Evolutionary conservation across 1,284 basidiomycete species (phyloP).

Genomic region (Moesziomyces parantarcticus): DNA sequence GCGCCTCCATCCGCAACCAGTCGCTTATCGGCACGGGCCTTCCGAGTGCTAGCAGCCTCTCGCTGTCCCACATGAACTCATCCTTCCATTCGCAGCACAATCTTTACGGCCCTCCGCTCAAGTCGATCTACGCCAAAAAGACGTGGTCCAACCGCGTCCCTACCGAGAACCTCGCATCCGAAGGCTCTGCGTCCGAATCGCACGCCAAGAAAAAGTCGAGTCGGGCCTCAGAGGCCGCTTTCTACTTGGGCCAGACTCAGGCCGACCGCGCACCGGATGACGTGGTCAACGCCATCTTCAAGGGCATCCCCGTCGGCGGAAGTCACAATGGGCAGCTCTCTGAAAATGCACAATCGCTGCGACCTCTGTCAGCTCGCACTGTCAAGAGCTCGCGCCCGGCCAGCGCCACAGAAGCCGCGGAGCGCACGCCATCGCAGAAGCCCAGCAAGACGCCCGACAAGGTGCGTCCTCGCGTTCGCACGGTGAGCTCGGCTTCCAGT

Average conservation of each 20-base stretch:
- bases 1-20: constrained; percentile 17
- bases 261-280: constrained; percentile 51
- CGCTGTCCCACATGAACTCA: constrained; percentile 18
- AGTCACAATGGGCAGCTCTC: constrained; percentile 15
- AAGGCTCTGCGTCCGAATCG: constrained; percentile 14
- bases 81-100: constrained; percentile 18
- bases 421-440: constrained; percentile 1
- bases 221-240: constrained; percentile 12
- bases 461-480: constrained; percentile 15
- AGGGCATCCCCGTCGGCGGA: constrained; percentile 40
- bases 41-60: constrained; percentile 38
- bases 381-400: constrained; percentile 6
- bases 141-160: constrained; percentile 44
- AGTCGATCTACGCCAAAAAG: constrained; percentile 33
- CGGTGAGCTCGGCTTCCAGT: constrained; percentile 23
- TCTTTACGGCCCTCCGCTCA: constrained; percentile 36
- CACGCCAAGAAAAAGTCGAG: constrained; percentile 9
- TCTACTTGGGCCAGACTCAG: constrained; percentile 30
- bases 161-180: constrained; percentile 25
- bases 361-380: constrained; percentile 4
- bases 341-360: constrained; percentile 13
- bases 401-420: constrained; percentile 2
- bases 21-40: constrained; percentile 21
- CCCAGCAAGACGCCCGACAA: constrained; percentile 19
- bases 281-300: constrained; percentile 54